Evolutionary conservation across 495 filamentous ascomycete genomes (phyloP).

Genomic region (Peziza echinospora): DNA sequence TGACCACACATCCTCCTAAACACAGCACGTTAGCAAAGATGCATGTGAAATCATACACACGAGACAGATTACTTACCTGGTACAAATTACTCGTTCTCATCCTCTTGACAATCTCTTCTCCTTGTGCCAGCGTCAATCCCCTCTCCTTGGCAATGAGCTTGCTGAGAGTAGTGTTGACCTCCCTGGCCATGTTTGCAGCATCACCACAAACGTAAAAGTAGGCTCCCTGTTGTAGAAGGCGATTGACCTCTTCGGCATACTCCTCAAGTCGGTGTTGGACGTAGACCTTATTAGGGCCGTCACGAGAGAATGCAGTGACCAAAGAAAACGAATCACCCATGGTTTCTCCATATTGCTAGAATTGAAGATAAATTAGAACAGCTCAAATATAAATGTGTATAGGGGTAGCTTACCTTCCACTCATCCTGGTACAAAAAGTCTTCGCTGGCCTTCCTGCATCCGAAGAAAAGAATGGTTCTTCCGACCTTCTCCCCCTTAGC

Average conservation of each 20-base stretch:
- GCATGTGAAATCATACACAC: neutral
- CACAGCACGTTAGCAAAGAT: neutral
- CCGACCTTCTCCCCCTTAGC: slow-evolving; percentile 68
- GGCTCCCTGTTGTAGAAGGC: slow-evolving; percentile 66
- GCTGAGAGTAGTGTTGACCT: slow-evolving; percentile 68
- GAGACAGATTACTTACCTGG: slow-evolving; percentile 33
- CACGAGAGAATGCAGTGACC: slow-evolving; percentile 83
- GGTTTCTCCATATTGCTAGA: slow-evolving; percentile 53
- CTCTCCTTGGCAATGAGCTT: slow-evolving; percentile 71
- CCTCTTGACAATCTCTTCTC: slow-evolving; percentile 85
- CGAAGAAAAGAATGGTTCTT: slow-evolving; percentile 81
- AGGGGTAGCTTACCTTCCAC: slow-evolving; percentile 56
- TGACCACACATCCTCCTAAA: slow-evolving; percentile 74
- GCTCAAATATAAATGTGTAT: slow-evolving; percentile 2
- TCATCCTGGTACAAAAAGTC: slow-evolving; percentile 87
- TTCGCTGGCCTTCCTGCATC: slow-evolving; percentile 62
- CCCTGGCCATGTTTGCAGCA: slow-evolving; percentile 92
- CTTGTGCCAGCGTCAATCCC: slow-evolving; percentile 58
- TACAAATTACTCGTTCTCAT: slow-evolving; percentile 88
- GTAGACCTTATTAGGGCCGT: slow-evolving; percentile 71
- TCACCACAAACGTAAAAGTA: slow-evolving; percentile 99
- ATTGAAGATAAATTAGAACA: slow-evolving; percentile 1
- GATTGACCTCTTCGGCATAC: slow-evolving; percentile 60
- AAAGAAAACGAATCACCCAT: slow-evolving; percentile 74
- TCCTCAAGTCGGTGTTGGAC: slow-evolving; percentile 86